A percentile compares a stretch with the other conserved stretches of the same genome.
Evolutionary conservation across 2,329 filamentous ascomycete species (phyloP).

Genomic region (Aspergillus ibericus): DNA sequence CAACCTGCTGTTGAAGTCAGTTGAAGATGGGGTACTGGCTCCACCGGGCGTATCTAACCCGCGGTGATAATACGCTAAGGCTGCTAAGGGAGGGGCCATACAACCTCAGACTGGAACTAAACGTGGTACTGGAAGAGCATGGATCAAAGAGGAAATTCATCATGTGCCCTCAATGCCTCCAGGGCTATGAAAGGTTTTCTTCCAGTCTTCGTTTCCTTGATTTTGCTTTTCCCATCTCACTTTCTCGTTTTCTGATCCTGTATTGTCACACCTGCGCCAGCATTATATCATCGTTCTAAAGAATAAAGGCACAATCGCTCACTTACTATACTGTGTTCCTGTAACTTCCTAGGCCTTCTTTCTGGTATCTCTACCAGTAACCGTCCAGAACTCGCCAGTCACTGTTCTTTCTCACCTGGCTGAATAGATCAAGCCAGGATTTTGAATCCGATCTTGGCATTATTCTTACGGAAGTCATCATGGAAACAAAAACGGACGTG

Average conservation of each 20-base stretch:
- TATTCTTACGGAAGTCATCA: neutral
- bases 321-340: too few relatives aligned
- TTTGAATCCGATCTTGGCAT: neutral
- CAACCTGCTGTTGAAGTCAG: neutral
- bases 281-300: too few relatives aligned
- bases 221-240: neutral
- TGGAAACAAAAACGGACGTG: neutral
- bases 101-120: neutral
- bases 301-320: too few relatives aligned
- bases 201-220: neutral
- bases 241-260: neutral
- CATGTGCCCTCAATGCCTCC: constrained; percentile 2
- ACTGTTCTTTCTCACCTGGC: neutral
- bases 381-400: neutral
- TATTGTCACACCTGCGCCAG: neutral
- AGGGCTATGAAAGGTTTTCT: neutral
- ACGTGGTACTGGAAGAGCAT: neutral
- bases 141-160: constrained; percentile 3
- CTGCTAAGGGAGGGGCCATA: constrained; percentile 3
- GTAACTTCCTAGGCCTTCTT: too few relatives aligned
- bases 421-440: neutral
- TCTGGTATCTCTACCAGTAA: too few relatives aligned
- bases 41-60: neutral
- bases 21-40: constrained; percentile 3
- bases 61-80: constrained; percentile 4